Conservation (phyloP, 306 rosid species). For the Fagus sylvatica region DNA sequence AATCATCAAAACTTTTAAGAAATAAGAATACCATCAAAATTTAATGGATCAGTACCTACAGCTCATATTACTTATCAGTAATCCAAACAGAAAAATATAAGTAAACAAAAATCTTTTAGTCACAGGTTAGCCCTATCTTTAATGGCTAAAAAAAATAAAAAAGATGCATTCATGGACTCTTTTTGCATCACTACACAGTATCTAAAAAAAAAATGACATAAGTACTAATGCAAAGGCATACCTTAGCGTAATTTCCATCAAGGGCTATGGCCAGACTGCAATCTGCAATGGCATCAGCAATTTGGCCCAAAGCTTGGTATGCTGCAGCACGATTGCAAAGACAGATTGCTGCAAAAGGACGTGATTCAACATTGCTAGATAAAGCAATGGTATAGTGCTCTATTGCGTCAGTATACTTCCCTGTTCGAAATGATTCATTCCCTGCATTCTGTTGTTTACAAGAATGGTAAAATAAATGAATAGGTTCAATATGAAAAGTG, state of each 20-base stretch:
- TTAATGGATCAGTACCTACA: not conserved
- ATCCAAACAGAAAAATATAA: not conserved
- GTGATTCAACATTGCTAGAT: slow-evolving; percentile 66
- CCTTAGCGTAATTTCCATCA: slow-evolving; percentile 82
- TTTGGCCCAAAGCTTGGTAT: slow-evolving; percentile 84
- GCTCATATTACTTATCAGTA: not conserved
- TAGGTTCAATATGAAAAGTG: not conserved
- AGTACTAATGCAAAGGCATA: slow-evolving; percentile 30
- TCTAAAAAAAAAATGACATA: not conserved
- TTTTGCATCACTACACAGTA: not conserved
- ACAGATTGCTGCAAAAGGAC: slow-evolving; percentile 84
- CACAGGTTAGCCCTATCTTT: not conserved
- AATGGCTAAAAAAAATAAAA: not conserved
- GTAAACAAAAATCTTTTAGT: not conserved
- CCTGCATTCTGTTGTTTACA: slow-evolving; percentile 68
- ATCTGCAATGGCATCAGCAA: slow-evolving; percentile 92
- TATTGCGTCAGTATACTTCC: slow-evolving; percentile 69
- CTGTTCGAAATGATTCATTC: slow-evolving; percentile 68
- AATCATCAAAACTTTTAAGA: no score
- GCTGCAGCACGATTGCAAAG: slow-evolving; percentile 96
- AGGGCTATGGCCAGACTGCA: slow-evolving; percentile 90
- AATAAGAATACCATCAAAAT: not conserved
- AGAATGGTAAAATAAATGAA: slow-evolving; percentile 15
- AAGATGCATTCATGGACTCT: not conserved
- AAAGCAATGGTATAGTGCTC: slow-evolving; percentile 81